Percentiles rank a stretch among this genome's conserved stretches.
Conservation (phyloP, 1,284 basidiomycete genomes). For the Coniferiporia weirii region DNA sequence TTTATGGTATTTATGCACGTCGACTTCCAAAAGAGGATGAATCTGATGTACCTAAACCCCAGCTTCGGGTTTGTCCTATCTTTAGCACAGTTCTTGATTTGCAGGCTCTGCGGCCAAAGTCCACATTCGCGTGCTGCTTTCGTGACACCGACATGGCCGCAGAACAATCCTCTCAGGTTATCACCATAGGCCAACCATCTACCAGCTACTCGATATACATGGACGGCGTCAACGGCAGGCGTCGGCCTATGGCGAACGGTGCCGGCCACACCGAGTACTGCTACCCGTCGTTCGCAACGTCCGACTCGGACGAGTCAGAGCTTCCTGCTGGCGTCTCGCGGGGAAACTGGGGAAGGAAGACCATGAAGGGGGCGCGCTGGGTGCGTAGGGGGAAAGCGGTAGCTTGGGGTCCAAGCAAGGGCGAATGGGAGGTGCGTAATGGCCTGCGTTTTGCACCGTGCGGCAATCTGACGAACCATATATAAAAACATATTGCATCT, state of each 20-base stretch:
- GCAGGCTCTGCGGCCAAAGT: neutral
- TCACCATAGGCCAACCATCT: conserved; percentile 27
- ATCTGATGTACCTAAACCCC: no score
- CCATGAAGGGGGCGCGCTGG: conserved; percentile 63
- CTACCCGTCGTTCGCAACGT: conserved; percentile 64
- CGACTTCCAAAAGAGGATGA: no score
- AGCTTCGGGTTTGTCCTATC: no score
- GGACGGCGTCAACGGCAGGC: conserved; percentile 13
- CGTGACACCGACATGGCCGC: conserved; percentile 21
- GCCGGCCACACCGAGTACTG: conserved; percentile 51
- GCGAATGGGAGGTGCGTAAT: conserved; percentile 71
- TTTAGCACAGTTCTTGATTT: neutral
- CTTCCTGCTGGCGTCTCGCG: conserved; percentile 39
- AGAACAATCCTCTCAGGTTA: conserved; percentile 22
- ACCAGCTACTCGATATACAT: conserved; percentile 19
- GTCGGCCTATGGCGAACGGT: neutral
- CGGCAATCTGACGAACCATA: conserved; percentile 7
- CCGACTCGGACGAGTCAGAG: conserved; percentile 49
- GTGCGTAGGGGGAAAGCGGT: conserved; percentile 70
- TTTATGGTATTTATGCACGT: no score
- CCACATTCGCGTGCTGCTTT: neutral
- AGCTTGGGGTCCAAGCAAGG: conserved; percentile 71
- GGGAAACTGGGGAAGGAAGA: conserved; percentile 80
- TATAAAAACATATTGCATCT: neutral
- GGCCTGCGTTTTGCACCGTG: neutral